These are phyloP conservation scores for Fraxinus quadrangulata DNA, from an alignment of 257 asterid species.

Conservation along the genomic window DNA sequence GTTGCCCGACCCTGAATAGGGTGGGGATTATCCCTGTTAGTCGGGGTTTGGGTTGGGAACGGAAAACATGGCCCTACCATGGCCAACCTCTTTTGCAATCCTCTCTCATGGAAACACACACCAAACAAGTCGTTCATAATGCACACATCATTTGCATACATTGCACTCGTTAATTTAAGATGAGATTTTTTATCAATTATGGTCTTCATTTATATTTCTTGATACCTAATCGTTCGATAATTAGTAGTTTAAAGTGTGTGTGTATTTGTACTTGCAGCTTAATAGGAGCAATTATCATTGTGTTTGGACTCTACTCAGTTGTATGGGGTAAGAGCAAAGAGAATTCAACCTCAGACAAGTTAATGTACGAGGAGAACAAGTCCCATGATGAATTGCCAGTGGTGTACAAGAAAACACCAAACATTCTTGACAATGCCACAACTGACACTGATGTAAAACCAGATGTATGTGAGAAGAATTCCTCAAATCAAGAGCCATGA, in stretches of 20 bases:
- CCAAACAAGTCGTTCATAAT: background rate
- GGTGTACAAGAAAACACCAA: slow-evolving; percentile 26
- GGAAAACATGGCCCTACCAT: too few species aligned
- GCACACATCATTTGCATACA: background rate
- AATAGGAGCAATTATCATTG: slow-evolving; percentile 76
- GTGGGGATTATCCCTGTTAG: too few species aligned
- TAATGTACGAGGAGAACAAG: slow-evolving; percentile 31
- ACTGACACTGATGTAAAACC: slow-evolving; percentile 19
- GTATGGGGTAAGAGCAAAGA: slow-evolving; percentile 95
- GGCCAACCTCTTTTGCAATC: too few species aligned
- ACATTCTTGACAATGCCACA: slow-evolving; percentile 19
- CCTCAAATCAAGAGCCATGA: slow-evolving; percentile 25
- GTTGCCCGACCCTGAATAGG: too few species aligned
- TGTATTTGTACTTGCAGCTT: slow-evolving; percentile 42
- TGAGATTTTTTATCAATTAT: background rate
- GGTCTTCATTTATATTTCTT: background rate
- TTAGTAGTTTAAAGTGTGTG: background rate
- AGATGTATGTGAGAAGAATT: slow-evolving; percentile 1
- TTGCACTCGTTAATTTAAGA: too few species aligned
- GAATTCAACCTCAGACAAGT: slow-evolving; percentile 25
- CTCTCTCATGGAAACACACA: background rate
- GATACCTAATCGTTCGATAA: background rate
- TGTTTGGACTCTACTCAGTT: slow-evolving; percentile 72
- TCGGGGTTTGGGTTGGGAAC: too few species aligned
- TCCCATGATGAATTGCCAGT: slow-evolving; percentile 40